Base-by-base conservation (phyloP, 2,329 filamentous ascomycete genomes). In the Cadophora malorum region DNA sequence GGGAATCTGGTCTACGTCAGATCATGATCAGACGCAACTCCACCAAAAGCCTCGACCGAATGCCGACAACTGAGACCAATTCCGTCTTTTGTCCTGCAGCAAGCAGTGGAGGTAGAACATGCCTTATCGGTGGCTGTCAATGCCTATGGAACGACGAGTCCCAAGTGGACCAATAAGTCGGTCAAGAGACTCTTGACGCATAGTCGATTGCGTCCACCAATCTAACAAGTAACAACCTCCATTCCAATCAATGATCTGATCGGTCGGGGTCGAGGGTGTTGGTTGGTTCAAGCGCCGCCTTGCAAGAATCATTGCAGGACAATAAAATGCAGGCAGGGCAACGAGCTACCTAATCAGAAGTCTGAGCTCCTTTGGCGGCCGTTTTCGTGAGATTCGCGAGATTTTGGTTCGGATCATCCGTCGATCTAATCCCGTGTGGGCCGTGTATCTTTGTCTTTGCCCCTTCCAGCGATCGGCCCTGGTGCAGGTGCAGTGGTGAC, bases 331-430 rank as follows among this genome's bases (percentile, higher is more conserved):
- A 45, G 41, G 41, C 41, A 45, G 41, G 41, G 41, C 14, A 45
- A 19, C 12, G 8, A 38, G 14, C 45, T 10, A 21, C 5, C 45
- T 49, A 49, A n/a, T 49, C 7, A n/a, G n/a, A 28, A 23, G 35
- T 19, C 56, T 58, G 55, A 38, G 31, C 31, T 21, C 55, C 23
- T 58, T 58, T 58, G 55, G 55, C 55, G 55, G 55, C 55, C 55
- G 55, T 58, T 58, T 3, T 41, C 55, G 33, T 38, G 33, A 58
- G 55, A 58, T 58, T 58, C 55, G 55, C 55, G 55, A 58, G 55
- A 19, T 21, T 53, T 28, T 58, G 55, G 33, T 38, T 9, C 55
- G 31, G 55, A 58, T n/a, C 31, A 58, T 21, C 31, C 33, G 55
- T 58, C 55, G 55, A 58, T 58, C 55, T 41, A 28, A 38, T 58